A percentile compares a stretch with the other conserved stretches of the same genome.
Evolutionary conservation across 345 rosid genomes (phyloP).

Genomic region (Lepidium sativum): DNA sequence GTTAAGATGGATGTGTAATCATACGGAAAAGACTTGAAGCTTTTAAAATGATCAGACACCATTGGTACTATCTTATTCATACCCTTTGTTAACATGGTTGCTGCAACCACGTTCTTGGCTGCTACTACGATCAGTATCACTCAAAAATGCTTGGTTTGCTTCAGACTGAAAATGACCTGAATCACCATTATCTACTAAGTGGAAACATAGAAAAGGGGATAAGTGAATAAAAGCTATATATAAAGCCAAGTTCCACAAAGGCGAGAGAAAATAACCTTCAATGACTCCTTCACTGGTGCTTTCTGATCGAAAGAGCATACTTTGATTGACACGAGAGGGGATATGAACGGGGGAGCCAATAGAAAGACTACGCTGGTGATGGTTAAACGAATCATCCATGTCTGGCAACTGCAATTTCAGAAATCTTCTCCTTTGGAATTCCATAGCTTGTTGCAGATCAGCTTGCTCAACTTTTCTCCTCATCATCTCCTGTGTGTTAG

Average conservation of each 20-base stretch:
- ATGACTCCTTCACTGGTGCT: conserved; percentile 30
- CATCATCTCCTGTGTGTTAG: too few species aligned
- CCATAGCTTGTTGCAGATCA: conserved; percentile 82
- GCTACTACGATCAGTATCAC: conserved; percentile 4
- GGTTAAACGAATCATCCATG: conserved; percentile 40
- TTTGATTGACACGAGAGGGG: conserved; percentile 33
- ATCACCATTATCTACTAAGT: conserved; percentile 30
- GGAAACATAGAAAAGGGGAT: neutral
- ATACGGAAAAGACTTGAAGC: neutral
- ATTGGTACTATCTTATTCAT: neutral
- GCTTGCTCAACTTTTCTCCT: too few species aligned
- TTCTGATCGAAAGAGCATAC: conserved; percentile 29
- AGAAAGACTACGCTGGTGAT: conserved; percentile 62
- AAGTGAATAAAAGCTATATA: conserved; percentile 14
- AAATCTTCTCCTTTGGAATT: conserved; percentile 75
- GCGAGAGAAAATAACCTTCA: conserved; percentile 35
- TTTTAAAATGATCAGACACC: neutral
- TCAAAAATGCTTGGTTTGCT: conserved; percentile 9
- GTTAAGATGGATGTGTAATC: neutral
- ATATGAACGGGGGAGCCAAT: conserved; percentile 49
- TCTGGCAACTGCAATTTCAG: conserved; percentile 81
- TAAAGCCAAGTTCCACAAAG: neutral
- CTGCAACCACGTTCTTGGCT: neutral
- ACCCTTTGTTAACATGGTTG: conserved; percentile 5
- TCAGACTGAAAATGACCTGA: conserved; percentile 34